Evolutionary conservation across 176 grass and related monocot species (phyloP).

Genomic region (Oryza officinalis): DNA sequence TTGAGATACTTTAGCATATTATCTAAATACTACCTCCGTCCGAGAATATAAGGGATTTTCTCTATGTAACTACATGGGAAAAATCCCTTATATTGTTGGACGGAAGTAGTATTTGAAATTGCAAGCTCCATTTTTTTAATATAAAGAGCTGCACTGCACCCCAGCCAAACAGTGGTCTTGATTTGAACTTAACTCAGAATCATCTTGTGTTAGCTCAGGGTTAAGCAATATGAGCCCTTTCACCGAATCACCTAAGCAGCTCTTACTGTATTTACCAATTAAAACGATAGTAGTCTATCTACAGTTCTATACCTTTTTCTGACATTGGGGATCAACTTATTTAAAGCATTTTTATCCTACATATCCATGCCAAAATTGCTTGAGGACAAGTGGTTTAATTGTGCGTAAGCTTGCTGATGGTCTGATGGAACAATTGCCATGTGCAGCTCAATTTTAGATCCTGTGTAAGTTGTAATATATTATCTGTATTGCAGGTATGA

Average conservation of each 20-base stretch:
- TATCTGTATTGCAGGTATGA: constrained; percentile 79
- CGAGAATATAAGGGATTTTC: too few relatives aligned
- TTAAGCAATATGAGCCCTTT: background rate
- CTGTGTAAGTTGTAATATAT: background rate
- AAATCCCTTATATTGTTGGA: too few relatives aligned
- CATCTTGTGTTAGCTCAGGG: background rate
- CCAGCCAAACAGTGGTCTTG: background rate
- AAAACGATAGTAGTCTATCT: background rate
- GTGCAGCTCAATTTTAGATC: background rate
- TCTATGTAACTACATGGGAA: too few relatives aligned
- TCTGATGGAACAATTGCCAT: constrained; percentile 10
- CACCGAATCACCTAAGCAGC: background rate
- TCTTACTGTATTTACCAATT: background rate
- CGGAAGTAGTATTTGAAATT: constrained; percentile 14
- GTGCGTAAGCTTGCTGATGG: background rate
- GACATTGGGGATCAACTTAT: background rate
- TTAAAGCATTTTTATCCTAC: background rate
- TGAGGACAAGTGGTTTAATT: background rate
- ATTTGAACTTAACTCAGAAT: background rate
- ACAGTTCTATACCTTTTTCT: background rate
- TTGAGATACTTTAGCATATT: constrained; percentile 5
- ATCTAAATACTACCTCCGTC: too few relatives aligned
- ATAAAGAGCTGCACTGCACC: background rate
- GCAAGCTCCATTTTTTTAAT: background rate
- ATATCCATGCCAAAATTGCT: background rate